These are phyloP conservation scores for Scalesia atractyloides DNA, from an alignment of 129 eudicot genomes.

Conservation along the genomic window DNA sequence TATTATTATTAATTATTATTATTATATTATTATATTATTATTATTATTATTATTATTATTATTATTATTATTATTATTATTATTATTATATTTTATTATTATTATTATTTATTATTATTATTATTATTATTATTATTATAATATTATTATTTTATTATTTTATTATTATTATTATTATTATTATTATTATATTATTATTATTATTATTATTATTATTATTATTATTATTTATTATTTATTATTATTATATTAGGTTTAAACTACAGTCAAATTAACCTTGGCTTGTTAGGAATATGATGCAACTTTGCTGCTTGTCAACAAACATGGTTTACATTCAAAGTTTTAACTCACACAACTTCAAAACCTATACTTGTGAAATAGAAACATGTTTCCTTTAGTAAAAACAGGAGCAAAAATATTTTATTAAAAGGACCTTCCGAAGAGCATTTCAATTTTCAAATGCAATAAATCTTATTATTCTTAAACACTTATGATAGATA, in stretches of 20 bases:
- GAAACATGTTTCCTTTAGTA: neutral
- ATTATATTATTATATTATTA: too few relatives aligned
- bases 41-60: too few relatives aligned
- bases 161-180: too few relatives aligned
- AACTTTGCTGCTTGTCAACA: slow-evolving; percentile 18
- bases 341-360: neutral
- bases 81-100: too few relatives aligned
- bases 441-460: neutral
- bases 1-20: too few relatives aligned
- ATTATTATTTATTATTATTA: too few relatives aligned
- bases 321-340: neutral
- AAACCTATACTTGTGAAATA: slow-evolving; percentile 4
- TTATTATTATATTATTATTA: too few relatives aligned
- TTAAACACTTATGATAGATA: neutral
- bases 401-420: neutral
- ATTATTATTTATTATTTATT: too few relatives aligned
- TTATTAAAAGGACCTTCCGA: neutral
- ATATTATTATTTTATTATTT: too few relatives aligned
- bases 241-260: neutral
- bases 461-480: neutral
- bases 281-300: neutral
- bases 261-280: neutral
- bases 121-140: too few relatives aligned
- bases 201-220: too few relatives aligned
- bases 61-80: too few relatives aligned